phyloP scores from a whole-genome alignment of 768 basidiomycete genomes.

The Cystobasidium ongulense region DNA sequence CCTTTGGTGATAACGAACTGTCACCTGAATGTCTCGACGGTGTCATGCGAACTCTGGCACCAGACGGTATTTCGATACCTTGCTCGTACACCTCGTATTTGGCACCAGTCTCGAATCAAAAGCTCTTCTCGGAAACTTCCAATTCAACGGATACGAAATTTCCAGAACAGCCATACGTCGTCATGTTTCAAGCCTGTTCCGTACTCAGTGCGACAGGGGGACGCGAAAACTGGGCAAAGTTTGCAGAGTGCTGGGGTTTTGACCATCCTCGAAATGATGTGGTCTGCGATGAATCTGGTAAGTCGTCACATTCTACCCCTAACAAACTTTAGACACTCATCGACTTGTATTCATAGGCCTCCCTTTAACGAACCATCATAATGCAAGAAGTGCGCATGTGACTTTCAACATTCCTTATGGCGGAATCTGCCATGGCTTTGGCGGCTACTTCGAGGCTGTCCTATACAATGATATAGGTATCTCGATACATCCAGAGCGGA shows the following conservation, averaged over 20 bases:
- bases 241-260: slow-evolving; percentile 96
- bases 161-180: slow-evolving; percentile 92
- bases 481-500: slow-evolving; percentile 65
- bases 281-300: slow-evolving; percentile 53
- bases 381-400: slow-evolving; percentile 73
- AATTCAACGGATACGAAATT: slow-evolving; percentile 53
- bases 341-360: slow-evolving; percentile 52
- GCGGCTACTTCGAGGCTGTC: slow-evolving; percentile 93
- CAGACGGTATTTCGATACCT: slow-evolving; percentile 88
- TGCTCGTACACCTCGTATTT: slow-evolving; percentile 91
- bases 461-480: slow-evolving; percentile 87
- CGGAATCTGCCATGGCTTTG: slow-evolving; percentile 83
- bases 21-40: slow-evolving; percentile 98
- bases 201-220: slow-evolving; percentile 70
- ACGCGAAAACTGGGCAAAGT: slow-evolving; percentile 44
- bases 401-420: slow-evolving; percentile 91
- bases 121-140: slow-evolving; percentile 61
- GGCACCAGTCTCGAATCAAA: slow-evolving; percentile 87
- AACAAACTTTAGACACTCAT: neutral
- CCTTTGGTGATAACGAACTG: slow-evolving; percentile 96
- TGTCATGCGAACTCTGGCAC: slow-evolving; percentile 86
- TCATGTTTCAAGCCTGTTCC: slow-evolving; percentile 93
- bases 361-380: slow-evolving; percentile 92
- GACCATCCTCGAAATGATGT: slow-evolving; percentile 81
- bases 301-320: neutral